Evolutionary conservation across 1,139 yeast genomes (phyloP).

Genomic region (Scheffersomyces insectosa): DNA sequence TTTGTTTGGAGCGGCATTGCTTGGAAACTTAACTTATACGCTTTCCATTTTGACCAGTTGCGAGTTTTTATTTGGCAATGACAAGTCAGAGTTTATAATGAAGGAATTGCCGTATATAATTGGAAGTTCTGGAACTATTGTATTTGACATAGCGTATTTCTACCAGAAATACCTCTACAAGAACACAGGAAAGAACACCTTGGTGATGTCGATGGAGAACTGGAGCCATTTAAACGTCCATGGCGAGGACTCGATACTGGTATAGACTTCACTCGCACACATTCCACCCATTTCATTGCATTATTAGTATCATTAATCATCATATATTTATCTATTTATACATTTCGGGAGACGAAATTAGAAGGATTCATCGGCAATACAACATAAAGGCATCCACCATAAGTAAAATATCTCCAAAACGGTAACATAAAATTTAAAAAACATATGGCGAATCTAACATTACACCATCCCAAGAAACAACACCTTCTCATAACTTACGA

Average conservation of each 20-base stretch:
- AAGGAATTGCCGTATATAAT: constrained; percentile 80
- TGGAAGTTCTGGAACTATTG: constrained; percentile 84
- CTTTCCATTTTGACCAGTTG: constrained; percentile 64
- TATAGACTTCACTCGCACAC: neutral
- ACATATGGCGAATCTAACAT: too few relatives aligned
- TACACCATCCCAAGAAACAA: too few relatives aligned
- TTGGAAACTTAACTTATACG: constrained; percentile 82
- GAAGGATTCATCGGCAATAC: too few relatives aligned
- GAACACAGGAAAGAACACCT: constrained; percentile 25
- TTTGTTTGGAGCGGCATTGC: constrained; percentile 73
- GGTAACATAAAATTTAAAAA: too few relatives aligned
- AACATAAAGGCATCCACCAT: too few relatives aligned
- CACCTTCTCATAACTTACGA: too few relatives aligned
- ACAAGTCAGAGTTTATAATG: constrained; percentile 50
- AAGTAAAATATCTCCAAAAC: too few relatives aligned
- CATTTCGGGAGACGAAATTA: too few relatives aligned
- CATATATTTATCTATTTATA: too few relatives aligned
- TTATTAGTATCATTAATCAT: too few relatives aligned
- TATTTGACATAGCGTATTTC: constrained; percentile 75
- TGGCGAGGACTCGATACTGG: neutral
- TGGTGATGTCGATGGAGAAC: constrained; percentile 27
- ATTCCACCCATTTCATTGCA: too few relatives aligned
- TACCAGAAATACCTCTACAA: constrained; percentile 55
- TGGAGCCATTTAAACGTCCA: constrained; percentile 16
- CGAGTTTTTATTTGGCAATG: constrained; percentile 31